These are phyloP conservation scores for Colletotrichum destructivum DNA, from an alignment of 2,329 filamentous ascomycete genomes.

Conservation along the genomic window DNA sequence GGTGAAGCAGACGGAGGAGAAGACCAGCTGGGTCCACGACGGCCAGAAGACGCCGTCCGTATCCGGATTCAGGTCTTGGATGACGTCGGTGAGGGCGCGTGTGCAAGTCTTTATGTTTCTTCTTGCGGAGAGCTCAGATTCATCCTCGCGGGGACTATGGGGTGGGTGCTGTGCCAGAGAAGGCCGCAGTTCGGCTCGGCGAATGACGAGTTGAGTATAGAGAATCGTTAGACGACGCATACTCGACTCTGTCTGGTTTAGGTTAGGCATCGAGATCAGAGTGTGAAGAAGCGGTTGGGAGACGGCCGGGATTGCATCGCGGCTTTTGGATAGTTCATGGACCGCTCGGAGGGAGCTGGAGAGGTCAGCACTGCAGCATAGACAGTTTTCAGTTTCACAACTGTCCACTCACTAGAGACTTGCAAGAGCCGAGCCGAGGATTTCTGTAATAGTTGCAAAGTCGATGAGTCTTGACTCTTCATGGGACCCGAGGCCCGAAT, in stretches of 20 bases:
- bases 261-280: background rate
- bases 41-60: slow-evolving; percentile 42
- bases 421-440: background rate
- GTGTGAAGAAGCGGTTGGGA: background rate
- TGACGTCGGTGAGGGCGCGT: background rate
- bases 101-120: background rate
- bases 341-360: slow-evolving; percentile 1
- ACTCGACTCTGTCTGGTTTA: background rate
- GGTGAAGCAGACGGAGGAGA: slow-evolving; percentile 44
- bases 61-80: slow-evolving; percentile 35
- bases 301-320: background rate
- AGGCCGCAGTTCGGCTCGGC: slow-evolving; percentile 4
- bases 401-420: slow-evolving; percentile 17
- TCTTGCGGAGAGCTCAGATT: background rate
- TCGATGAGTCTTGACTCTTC: background rate
- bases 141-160: no score
- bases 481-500: slow-evolving; percentile 1
- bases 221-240: background rate
- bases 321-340: background rate
- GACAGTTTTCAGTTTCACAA: fast-evolving
- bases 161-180: background rate
- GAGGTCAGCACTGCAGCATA: background rate
- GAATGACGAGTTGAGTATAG: slow-evolving; percentile 6
- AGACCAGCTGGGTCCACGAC: slow-evolving; percentile 42
- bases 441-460: slow-evolving; percentile 1